Percentiles rank a stretch among this genome's conserved stretches.
These are phyloP conservation scores for Chrysoporthe puriensis DNA, from an alignment of 2,329 filamentous ascomycete species.

Conservation along the genomic window DNA sequence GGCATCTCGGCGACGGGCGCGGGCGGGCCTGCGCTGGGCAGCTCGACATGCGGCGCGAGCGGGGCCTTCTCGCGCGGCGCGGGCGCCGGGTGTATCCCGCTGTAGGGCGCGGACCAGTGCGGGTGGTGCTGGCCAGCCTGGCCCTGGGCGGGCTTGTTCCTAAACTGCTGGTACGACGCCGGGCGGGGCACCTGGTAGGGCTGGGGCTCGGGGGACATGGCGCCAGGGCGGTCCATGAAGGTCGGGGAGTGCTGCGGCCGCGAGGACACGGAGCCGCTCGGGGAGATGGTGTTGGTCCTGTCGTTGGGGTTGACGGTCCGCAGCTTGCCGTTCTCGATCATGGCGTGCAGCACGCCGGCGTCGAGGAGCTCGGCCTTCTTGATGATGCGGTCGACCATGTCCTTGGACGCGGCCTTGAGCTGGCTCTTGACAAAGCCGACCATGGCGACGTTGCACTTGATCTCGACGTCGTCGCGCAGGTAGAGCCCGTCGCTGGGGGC, in stretches of 20 bases:
- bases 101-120: conserved; percentile 33
- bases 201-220: conserved; percentile 37
- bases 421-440: conserved; percentile 69
- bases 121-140: conserved; percentile 27
- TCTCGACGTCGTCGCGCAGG: conserved; percentile 71
- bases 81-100: conserved; percentile 30
- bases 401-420: conserved; percentile 66
- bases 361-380: conserved; percentile 74
- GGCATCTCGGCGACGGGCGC: conserved; percentile 44
- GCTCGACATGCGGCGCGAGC: conserved; percentile 41
- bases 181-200: conserved; percentile 49
- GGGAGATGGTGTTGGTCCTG: conserved; percentile 41
- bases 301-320: conserved; percentile 61
- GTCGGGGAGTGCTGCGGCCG: conserved; percentile 24
- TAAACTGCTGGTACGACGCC: conserved; percentile 38
- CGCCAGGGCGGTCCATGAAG: conserved; percentile 9
- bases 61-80: conserved; percentile 34
- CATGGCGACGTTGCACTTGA: conserved; percentile 69
- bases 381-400: conserved; percentile 70
- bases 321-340: conserved; percentile 68
- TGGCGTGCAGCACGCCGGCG: conserved; percentile 65
- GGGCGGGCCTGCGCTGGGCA: conserved; percentile 38
- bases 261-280: conserved; percentile 22
- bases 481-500: conserved; percentile 68
- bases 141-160: conserved; percentile 38